Percentiles rank a stretch among this genome's conserved stretches.
Conservation (phyloP, 257 asterid species). For the Nemophila menziesii region DNA sequence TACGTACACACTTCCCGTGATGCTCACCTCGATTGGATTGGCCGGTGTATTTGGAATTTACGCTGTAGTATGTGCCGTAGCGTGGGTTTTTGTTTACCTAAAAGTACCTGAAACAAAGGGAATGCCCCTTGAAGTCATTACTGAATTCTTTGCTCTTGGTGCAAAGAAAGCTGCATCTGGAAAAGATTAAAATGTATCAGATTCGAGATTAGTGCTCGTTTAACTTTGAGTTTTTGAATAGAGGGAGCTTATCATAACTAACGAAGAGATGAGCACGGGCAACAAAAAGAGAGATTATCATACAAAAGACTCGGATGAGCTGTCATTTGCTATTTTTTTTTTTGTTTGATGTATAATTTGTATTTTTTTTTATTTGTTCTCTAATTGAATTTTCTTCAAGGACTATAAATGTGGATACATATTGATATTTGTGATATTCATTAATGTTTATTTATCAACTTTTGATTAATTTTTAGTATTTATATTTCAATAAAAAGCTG, state of each 20-base stretch:
- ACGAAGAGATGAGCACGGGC: too few relatives aligned
- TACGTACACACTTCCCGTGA: constrained; percentile 56
- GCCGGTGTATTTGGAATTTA: constrained; percentile 77
- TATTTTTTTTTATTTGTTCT: too few relatives aligned
- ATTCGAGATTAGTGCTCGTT: background rate
- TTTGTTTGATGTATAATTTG: too few relatives aligned
- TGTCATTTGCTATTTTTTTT: background rate
- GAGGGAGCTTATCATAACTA: too few relatives aligned
- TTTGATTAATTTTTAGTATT: too few relatives aligned
- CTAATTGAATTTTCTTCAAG: too few relatives aligned
- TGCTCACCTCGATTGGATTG: constrained; percentile 63
- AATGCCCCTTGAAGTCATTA: constrained; percentile 91
- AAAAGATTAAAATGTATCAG: constrained; percentile 11
- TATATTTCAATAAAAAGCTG: too few relatives aligned
- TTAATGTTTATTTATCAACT: background rate
- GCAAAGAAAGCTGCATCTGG: constrained; percentile 40
- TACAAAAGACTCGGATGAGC: background rate
- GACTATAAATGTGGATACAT: background rate
- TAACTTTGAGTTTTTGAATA: too few relatives aligned
- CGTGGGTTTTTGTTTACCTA: constrained; percentile 66
- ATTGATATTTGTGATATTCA: too few relatives aligned
- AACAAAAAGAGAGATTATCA: background rate
- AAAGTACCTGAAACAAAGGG: constrained; percentile 91
- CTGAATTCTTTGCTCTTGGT: constrained; percentile 79
- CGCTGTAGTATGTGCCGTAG: constrained; percentile 48